A percentile compares a stretch with the other conserved stretches of the same genome.
Conservation (phyloP, 2,329 filamentous ascomycete genomes). For the Xylariales sp. region DNA sequence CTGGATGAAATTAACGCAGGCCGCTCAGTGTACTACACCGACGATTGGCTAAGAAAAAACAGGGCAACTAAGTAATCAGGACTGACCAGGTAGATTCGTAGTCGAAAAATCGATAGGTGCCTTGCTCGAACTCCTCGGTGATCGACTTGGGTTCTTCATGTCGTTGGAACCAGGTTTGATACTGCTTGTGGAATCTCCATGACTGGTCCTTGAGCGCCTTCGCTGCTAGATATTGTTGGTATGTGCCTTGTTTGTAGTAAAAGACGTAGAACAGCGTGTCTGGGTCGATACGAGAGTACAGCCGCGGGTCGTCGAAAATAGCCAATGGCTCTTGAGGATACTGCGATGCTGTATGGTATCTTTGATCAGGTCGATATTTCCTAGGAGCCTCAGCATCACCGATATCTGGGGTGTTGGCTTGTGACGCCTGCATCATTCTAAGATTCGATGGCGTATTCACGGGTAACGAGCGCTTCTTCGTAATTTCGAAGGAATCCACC, state of each 20-base stretch:
- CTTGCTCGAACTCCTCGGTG: constrained; percentile 97
- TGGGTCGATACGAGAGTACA: constrained; percentile 87
- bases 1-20: not conserved
- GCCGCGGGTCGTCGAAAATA: constrained; percentile 83
- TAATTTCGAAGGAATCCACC: constrained; percentile 83
- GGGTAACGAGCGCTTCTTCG: constrained; percentile 63
- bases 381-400: constrained; percentile 77
- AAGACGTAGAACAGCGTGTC: constrained; percentile 98
- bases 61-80: constrained; percentile 6
- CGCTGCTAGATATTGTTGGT: constrained; percentile 91
- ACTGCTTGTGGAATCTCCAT: constrained; percentile 99
- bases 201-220: constrained; percentile 98
- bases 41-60: too few relatives aligned
- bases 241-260: constrained; percentile 95
- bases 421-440: constrained; percentile 71
- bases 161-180: constrained; percentile 98
- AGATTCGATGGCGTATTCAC: constrained; percentile 62
- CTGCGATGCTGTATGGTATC: constrained; percentile 69
- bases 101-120: constrained; percentile 98
- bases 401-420: constrained; percentile 66
- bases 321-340: constrained; percentile 90
- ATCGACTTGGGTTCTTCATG: constrained; percentile 98
- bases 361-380: constrained; percentile 78
- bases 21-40: too few relatives aligned
- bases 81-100: constrained; percentile 97